Conservation (phyloP, 1,284 basidiomycete genomes). For the Ceratobasidium sp. region DNA sequence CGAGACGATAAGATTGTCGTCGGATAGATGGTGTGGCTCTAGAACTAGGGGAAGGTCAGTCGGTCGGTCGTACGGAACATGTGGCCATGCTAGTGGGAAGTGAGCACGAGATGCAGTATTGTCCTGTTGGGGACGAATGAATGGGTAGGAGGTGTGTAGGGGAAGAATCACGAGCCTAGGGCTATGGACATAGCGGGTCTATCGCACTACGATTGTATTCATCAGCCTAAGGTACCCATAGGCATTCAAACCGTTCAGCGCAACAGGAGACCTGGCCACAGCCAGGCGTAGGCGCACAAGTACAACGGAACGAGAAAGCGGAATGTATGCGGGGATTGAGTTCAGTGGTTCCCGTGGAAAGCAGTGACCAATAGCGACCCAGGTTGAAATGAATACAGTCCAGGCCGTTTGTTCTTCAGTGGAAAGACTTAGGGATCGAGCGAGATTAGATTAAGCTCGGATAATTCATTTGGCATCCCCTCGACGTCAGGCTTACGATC, state of each 20-base stretch:
- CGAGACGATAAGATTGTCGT: conserved; percentile 11
- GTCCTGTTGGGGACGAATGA: conserved; percentile 3
- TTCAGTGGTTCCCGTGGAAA: background rate
- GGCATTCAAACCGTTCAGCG: background rate
- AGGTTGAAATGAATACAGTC: conserved; percentile 1
- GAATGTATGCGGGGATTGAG: conserved; percentile 3
- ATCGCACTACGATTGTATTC: background rate
- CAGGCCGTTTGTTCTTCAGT: background rate
- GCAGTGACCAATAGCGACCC: background rate
- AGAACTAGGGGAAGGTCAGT: background rate
- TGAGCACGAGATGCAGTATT: background rate
- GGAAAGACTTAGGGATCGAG: background rate
- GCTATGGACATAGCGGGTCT: background rate
- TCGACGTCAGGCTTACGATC: background rate
- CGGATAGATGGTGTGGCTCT: background rate
- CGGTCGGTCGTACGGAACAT: background rate
- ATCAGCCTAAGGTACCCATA: too few relatives aligned
- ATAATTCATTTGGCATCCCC: background rate
- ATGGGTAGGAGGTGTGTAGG: background rate
- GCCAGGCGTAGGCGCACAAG: background rate
- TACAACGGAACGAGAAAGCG: background rate
- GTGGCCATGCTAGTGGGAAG: too few relatives aligned
- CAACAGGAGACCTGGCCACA: background rate
- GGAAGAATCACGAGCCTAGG: background rate
- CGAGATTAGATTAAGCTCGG: background rate